phyloP scores from a whole-genome alignment of 2,329 filamentous ascomycete species.

The Colletotrichum nymphaeae region DNA sequence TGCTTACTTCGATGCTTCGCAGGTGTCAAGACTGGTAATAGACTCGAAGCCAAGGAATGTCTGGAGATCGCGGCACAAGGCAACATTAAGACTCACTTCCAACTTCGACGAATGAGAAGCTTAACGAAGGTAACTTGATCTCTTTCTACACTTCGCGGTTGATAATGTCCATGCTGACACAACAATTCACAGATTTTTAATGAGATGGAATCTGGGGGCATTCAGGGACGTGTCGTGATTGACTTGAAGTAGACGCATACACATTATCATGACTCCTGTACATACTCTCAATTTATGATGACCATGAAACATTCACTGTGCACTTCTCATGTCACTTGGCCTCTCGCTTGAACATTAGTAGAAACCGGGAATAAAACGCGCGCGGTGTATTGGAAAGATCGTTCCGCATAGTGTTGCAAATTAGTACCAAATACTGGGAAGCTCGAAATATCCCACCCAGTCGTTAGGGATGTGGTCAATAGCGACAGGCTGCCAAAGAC shows the following conservation, averaged over 20 bases:
- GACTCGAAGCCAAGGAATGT: slow-evolving; percentile 34
- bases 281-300: neutral
- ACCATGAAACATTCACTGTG: neutral
- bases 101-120: slow-evolving; percentile 33
- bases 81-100: slow-evolving; percentile 31
- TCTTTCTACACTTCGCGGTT: neutral
- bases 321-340: neutral
- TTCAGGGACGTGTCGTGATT: slow-evolving; percentile 33
- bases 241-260: slow-evolving; percentile 20
- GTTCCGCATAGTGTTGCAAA: too few relatives aligned
- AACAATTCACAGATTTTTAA: slow-evolving; percentile 15
- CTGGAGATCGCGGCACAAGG: slow-evolving; percentile 32
- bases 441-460: too few relatives aligned
- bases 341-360: neutral
- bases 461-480: too few relatives aligned
- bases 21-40: slow-evolving; percentile 34
- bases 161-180: neutral
- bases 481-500: neutral
- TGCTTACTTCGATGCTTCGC: neutral
- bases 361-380: too few relatives aligned
- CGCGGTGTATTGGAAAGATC: too few relatives aligned
- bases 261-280: neutral
- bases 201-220: slow-evolving; percentile 31
- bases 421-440: neutral
- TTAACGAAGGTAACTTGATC: slow-evolving; percentile 27